Evolutionary conservation across 2,329 filamentous ascomycete genomes (phyloP), one percentile per base, ranked within the genome.

Genomic region (Nothophaeocryptopus gaeumannii): DNA sequence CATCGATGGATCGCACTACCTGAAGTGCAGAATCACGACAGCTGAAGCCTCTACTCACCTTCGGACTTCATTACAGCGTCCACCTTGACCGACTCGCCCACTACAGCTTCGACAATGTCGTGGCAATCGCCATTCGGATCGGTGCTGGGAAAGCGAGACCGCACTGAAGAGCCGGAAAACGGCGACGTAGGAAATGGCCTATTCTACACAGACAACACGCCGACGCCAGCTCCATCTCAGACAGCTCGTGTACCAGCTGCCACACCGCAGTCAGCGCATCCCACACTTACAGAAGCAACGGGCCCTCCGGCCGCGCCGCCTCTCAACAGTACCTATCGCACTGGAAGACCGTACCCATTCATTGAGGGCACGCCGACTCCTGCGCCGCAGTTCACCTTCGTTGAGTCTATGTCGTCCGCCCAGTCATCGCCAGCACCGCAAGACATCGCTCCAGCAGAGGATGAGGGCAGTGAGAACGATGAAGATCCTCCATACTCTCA

Each of bases 151-250:
- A 42, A 51, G 43, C 49, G 39, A 14, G 16, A 41, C 30, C 49
- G 43, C 38, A 7, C 5, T 15, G 40, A 39, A n/a, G 12, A 12
- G 1, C 20, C n/a, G 20, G 8, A 39, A 8, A 9, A 33, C 34
- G 36, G 43, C n/a, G 7, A 12, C 5, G 14, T 34, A 4, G 34
- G 16, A 26, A 9, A 4, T 14, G 20, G 32, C 1, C 15, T 47
- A 5, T 51, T 47, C n/a, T 33, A 39, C 37, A 51, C 42, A 1
- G 49, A 33, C 8, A 26, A 37, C 33, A 50, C 48, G 12, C 42
- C 48, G 1, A 50, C 42, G 15, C 48, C 48, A 12, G 37, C 37
- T 13, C 39, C 39, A 31, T 41, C 40, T 10, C 16, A 39, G 33
- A n/a, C 15, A 11, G 8, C 16, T n/a, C 14, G n/a, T n/a, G 13